phyloP scores from a whole-genome alignment of 768 basidiomycete species.

The Piloderma croceum region DNA sequence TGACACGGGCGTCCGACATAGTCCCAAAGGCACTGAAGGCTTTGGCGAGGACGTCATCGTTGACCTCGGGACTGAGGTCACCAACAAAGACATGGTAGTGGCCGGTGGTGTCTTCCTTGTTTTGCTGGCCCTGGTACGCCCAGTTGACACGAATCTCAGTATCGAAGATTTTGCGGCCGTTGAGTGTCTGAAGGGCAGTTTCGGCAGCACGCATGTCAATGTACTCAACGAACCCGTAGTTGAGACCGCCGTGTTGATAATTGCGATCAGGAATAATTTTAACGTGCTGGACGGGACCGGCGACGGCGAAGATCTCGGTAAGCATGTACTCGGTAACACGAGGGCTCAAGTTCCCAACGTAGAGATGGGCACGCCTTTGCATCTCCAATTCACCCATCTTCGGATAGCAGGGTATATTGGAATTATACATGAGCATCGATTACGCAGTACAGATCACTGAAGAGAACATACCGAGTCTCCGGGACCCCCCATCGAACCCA shows the following conservation, averaged over 20 bases:
- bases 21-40: slow-evolving; percentile 97
- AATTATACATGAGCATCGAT: no score
- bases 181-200: slow-evolving; percentile 96
- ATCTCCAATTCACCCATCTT: not conserved
- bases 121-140: slow-evolving; percentile 98
- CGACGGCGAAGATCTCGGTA: slow-evolving; percentile 94
- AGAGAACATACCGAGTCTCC: slow-evolving; percentile 66
- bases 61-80: slow-evolving; percentile 98
- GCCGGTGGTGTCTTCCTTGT: slow-evolving; percentile 96
- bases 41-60: slow-evolving; percentile 93
- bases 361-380: slow-evolving; percentile 78
- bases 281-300: slow-evolving; percentile 95
- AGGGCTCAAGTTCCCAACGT: slow-evolving; percentile 96
- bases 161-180: slow-evolving; percentile 99
- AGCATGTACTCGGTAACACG: slow-evolving; percentile 99
- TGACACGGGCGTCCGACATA: slow-evolving; percentile 95
- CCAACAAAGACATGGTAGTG: slow-evolving; percentile 99
- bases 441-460: slow-evolving; percentile 11
- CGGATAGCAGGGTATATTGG: not conserved
- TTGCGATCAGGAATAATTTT: slow-evolving; percentile 99
- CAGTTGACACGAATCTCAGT: slow-evolving; percentile 99
- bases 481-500: slow-evolving; percentile 55
- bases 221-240: slow-evolving; percentile 99
- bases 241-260: slow-evolving; percentile 98
- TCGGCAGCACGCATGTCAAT: slow-evolving; percentile 98